A percentile compares a stretch with the other conserved stretches of the same genome.
Evolutionary conservation across 805 yeast species (phyloP).

Genomic region (Yamadazyma sp.): DNA sequence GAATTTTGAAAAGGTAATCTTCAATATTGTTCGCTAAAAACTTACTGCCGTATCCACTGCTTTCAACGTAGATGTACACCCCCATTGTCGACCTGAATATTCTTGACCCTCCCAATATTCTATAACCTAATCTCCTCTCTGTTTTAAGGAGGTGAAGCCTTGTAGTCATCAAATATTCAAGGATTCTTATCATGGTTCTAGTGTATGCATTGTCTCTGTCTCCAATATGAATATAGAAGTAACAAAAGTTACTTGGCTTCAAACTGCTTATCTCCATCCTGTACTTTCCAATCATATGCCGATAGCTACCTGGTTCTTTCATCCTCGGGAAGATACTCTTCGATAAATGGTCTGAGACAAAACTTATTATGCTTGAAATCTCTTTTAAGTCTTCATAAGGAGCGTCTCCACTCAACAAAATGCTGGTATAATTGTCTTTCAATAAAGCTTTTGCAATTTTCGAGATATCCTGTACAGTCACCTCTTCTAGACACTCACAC

Average conservation of each 20-base stretch:
- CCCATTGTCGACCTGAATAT: slow-evolving; percentile 15
- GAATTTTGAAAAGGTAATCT: slow-evolving; percentile 9
- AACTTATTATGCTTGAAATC: slow-evolving; percentile 5
- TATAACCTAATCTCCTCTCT: slow-evolving; percentile 12
- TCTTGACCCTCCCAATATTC: slow-evolving; percentile 11
- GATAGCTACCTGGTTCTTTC: slow-evolving; percentile 1
- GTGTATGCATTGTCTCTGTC: slow-evolving; percentile 5
- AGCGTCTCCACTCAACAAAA: slow-evolving; percentile 13
- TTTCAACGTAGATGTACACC: slow-evolving; percentile 14
- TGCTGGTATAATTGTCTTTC: slow-evolving; percentile 5
- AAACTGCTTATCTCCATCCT: background rate
- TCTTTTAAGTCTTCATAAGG: slow-evolving; percentile 2
- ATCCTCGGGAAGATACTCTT: background rate
- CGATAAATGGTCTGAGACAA: slow-evolving; percentile 8
- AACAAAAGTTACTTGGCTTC: slow-evolving; percentile 3
- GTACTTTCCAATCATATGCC: slow-evolving; percentile 1
- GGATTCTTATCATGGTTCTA: slow-evolving; percentile 9
- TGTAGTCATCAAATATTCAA: slow-evolving; percentile 8
- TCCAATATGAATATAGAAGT: slow-evolving; percentile 13
- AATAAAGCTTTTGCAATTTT: slow-evolving; percentile 5
- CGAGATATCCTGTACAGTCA: slow-evolving; percentile 31
- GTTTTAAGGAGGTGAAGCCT: slow-evolving; percentile 5
- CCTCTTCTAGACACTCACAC: slow-evolving; percentile 52
- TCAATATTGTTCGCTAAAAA: slow-evolving; percentile 10
- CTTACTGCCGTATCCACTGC: slow-evolving; percentile 8